Conservation (phyloP, 768 basidiomycete species). For the Boletus pseudopeckii region DNA sequence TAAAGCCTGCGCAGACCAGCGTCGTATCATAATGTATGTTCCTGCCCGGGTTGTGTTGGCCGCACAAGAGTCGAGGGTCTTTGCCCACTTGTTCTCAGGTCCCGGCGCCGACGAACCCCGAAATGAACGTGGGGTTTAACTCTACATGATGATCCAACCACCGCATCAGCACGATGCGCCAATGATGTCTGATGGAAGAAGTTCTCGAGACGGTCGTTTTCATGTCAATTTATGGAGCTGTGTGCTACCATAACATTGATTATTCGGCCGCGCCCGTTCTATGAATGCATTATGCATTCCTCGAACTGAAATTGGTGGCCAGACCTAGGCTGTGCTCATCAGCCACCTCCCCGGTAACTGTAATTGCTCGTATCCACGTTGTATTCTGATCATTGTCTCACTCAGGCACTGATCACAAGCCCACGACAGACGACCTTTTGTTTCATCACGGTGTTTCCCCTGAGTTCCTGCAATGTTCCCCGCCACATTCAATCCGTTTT, state of each 20-base stretch:
- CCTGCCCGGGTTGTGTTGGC: too few species aligned
- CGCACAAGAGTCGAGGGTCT: neutral
- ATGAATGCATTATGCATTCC: neutral
- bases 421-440: too few species aligned
- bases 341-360: too few species aligned
- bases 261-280: neutral
- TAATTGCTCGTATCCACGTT: neutral
- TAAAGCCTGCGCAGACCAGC: too few species aligned
- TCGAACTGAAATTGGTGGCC: too few species aligned
- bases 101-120: neutral
- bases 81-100: neutral
- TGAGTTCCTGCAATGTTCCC: neutral
- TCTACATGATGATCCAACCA: neutral
- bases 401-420: neutral
- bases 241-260: neutral
- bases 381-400: too few species aligned
- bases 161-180: too few species aligned
- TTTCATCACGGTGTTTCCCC: neutral
- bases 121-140: neutral
- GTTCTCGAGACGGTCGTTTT: neutral
- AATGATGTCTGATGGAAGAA: too few species aligned
- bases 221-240: neutral
- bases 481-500: neutral
- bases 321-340: neutral
- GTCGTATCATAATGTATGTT: neutral